A percentile compares a stretch with the other conserved stretches of the same genome.
These are phyloP conservation scores for Tricholoma sp. DNA, from an alignment of 768 basidiomycete genomes.

Conservation along the genomic window DNA sequence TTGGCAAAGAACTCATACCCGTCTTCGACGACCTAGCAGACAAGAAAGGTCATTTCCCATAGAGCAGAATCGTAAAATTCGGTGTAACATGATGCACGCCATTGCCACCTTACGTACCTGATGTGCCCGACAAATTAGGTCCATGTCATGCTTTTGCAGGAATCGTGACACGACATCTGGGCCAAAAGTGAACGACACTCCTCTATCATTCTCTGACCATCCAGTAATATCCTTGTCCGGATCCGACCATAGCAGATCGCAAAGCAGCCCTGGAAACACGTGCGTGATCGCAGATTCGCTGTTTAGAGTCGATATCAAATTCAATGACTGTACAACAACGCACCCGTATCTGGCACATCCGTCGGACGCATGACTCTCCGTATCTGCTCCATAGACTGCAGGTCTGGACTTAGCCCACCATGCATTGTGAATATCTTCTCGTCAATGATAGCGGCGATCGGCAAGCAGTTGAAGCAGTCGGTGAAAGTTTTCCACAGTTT, in stretches of 20 bases:
- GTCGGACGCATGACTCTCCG: slow-evolving; percentile 98
- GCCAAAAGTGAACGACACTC: slow-evolving; percentile 98
- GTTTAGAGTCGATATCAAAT: background rate
- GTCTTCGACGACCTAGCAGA: slow-evolving; percentile 86
- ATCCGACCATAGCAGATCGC: slow-evolving; percentile 97
- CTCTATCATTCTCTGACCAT: slow-evolving; percentile 99
- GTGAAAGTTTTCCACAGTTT: slow-evolving; percentile 99
- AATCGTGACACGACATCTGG: slow-evolving; percentile 98
- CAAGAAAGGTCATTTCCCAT: slow-evolving; percentile 4
- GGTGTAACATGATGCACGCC: background rate
- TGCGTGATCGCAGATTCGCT: background rate
- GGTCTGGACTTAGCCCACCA: slow-evolving; percentile 92
- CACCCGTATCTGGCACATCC: slow-evolving; percentile 97
- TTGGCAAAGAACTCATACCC: slow-evolving; percentile 99
- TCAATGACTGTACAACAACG: slow-evolving; percentile 14
- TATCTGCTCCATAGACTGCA: slow-evolving; percentile 99
- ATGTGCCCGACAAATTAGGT: slow-evolving; percentile 96
- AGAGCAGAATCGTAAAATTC: background rate
- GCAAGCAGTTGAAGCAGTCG: slow-evolving; percentile 99
- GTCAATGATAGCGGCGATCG: slow-evolving; percentile 99
- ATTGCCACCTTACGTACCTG: slow-evolving; percentile 53
- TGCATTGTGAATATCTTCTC: slow-evolving; percentile 99
- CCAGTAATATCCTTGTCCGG: slow-evolving; percentile 99
- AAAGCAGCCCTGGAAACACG: slow-evolving; percentile 67
- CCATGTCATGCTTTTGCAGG: slow-evolving; percentile 99